Evolutionary conservation across 768 basidiomycete species (phyloP).

Genomic region (Leccinum broughii): DNA sequence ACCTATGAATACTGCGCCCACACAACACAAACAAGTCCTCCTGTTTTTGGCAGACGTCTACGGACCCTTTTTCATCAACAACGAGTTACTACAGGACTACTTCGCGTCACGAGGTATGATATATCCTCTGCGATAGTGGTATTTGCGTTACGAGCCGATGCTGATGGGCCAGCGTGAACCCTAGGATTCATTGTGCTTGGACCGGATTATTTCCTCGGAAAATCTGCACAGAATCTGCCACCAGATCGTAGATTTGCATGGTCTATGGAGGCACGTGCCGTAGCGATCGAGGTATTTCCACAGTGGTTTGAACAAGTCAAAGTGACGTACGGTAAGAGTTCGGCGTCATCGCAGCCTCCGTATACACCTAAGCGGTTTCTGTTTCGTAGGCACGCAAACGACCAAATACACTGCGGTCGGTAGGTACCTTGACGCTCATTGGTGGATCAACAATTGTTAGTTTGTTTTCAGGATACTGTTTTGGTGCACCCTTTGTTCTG

Average conservation of each 20-base stretch:
- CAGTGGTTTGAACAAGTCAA: slow-evolving; percentile 53
- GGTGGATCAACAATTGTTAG: neutral
- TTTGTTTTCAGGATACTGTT: slow-evolving; percentile 49
- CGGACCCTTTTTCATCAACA: slow-evolving; percentile 56
- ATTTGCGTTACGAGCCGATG: neutral
- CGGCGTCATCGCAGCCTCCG: neutral
- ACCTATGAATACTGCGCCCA: slow-evolving; percentile 17
- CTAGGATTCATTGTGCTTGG: slow-evolving; percentile 59
- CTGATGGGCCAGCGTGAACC: neutral
- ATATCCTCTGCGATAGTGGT: neutral
- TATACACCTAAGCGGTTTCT: neutral
- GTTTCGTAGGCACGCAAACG: slow-evolving; percentile 22
- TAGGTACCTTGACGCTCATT: slow-evolving; percentile 15
- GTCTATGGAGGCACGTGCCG: slow-evolving; percentile 37
- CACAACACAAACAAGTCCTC: slow-evolving; percentile 43
- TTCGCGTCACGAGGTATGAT: slow-evolving; percentile 56
- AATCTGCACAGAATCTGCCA: slow-evolving; percentile 42
- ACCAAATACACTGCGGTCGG: slow-evolving; percentile 45
- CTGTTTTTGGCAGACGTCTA: slow-evolving; percentile 58
- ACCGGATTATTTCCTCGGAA: slow-evolving; percentile 62
- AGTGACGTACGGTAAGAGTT: slow-evolving; percentile 41
- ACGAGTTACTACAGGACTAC: slow-evolving; percentile 59
- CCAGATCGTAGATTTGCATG: slow-evolving; percentile 38
- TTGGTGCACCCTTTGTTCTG: slow-evolving; percentile 52
- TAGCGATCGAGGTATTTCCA: slow-evolving; percentile 42